Conservation (phyloP, 1,284 basidiomycete genomes). For the Golubevia sp. region DNA sequence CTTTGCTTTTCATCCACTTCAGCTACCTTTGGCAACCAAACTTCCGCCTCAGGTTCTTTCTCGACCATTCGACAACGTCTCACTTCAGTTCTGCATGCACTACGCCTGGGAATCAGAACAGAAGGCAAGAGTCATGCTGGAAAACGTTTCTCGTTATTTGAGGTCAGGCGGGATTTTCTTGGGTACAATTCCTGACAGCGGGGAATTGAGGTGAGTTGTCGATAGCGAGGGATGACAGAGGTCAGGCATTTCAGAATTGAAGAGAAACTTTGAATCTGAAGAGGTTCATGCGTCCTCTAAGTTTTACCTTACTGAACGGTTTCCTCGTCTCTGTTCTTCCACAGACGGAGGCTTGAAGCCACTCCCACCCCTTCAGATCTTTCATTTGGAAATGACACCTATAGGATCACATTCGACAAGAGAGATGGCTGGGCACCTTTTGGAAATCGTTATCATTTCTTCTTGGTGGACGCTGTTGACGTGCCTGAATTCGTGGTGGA, state of each 20-base stretch:
- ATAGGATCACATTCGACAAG: constrained; percentile 83
- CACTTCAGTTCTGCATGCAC: constrained; percentile 99
- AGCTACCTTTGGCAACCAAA: constrained; percentile 72
- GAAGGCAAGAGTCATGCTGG: constrained; percentile 88
- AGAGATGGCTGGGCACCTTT: constrained; percentile 66
- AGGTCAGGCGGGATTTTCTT: constrained; percentile 84
- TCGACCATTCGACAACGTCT: constrained; percentile 84
- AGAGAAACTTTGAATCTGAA: background rate
- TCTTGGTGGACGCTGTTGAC: constrained; percentile 89
- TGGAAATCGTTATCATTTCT: constrained; percentile 93
- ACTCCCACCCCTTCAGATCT: background rate
- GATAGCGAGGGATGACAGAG: too few species aligned
- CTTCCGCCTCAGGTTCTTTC: constrained; percentile 70
- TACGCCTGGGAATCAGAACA: constrained; percentile 90
- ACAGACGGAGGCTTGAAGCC: background rate
- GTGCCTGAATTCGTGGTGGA: constrained; percentile 95
- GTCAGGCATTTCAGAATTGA: background rate
- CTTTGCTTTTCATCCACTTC: background rate
- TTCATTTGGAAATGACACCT: constrained; percentile 87
- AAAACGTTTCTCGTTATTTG: constrained; percentile 83
- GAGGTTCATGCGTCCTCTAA: too few species aligned
- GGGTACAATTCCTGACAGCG: constrained; percentile 77
- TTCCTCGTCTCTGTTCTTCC: background rate
- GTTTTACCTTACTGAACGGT: too few species aligned
- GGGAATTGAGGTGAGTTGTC: background rate